Evolutionary conservation across 108 stramenopile genomes (phyloP), one percentile per base, ranked within the genome.

Genomic region (Skeletonema potamos): DNA sequence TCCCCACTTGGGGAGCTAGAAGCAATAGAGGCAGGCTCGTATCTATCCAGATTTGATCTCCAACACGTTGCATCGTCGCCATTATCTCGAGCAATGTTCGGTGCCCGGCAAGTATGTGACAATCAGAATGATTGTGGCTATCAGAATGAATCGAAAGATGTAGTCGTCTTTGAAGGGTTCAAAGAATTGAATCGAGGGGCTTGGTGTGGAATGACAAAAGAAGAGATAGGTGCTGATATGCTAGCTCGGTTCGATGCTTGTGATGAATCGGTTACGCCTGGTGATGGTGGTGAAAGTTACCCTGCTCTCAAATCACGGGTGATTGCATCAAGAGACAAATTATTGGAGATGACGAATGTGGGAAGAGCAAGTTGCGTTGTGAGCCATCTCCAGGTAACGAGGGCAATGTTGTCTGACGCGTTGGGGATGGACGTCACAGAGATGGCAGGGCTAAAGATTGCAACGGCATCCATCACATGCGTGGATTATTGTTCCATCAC

Each of bases 381-480:
- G 6, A 87, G 87, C 24, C 95, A 96, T 77, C 84, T 96, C 64
- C 92, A 92, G 68, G 95, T 96, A 43, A 96, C 95, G 10, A 76
- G 95, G 30, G 81, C 87, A 36, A 86, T 96, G 72, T 64, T 96
- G 22, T 82, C 81, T 59, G 92, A 96, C 15, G 90, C 92, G 2
- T 32, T 92, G 55, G 89, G 80, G 13, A 81, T 93, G 72, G 87
- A 89, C 24, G 78, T 84, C 10, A 72, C 68, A 18, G 71, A 93
- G 68, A 86, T 96, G 89, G 71, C 84, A 1, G 74, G 76, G 2
- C 60, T 96, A 32, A 81, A 82, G 46, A 77, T 96, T 65, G 89
- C 87, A 39, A 96, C 95, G 10, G 95, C 95, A 34, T 85, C 84
- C 24, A 81, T 96, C 12, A 90, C 90, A 6, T 92, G 91, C 64